Evolutionary conservation across 495 filamentous ascomycete species (phyloP), one percentile per base, ranked within the genome.

Genomic region (Talaromyces stipitatus): DNA sequence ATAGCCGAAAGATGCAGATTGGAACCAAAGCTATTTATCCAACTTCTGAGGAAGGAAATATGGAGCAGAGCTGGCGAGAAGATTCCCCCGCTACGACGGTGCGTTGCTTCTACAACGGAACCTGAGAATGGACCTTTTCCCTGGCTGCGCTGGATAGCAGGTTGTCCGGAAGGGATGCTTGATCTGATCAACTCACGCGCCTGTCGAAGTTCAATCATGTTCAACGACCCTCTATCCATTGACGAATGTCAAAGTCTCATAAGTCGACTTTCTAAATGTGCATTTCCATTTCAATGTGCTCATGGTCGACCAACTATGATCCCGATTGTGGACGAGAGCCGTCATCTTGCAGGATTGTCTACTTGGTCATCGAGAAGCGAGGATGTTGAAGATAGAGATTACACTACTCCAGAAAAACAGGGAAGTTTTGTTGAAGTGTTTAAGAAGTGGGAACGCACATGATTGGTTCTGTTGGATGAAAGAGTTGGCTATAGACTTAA

Each of bases 151-250:
- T 73, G 73, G 12, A 82, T 89, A 45, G 76, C 82, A 28, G 76
- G 75, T 33, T 92, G 89, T 61, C 91, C 91, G 0, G 74, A 81
- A 52, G 85, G 86, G 0, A 84, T 97, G n/a, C 52, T 95, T 36
- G 91, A 97, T 52, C 73, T 97, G 71, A 74, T 97, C 23, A 92
- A 96, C 62, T 95, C 90, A 4, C 82, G 91, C 36, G 88, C 94
- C 8, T 98, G 94, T 69, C 78, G 94, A 32, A 91, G 82, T 38
- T 90, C 94, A 6, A 88, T 97, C 69, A 98, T 98, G 94, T 98
- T 98, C 73, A 97, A 97, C 61, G 94, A 98, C 63, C 69, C 68
- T 9, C 66, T 97, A 45, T 78, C 74, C 1, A 55, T 73, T 1
- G 77, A 79, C 7, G 82, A 96, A 64, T 96, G 91, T 65, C 62